Percentiles rank a stretch among this genome's conserved stretches.
phyloP scores from a whole-genome alignment of 352 stramenopile species.

The Discostella stelligera region DNA sequence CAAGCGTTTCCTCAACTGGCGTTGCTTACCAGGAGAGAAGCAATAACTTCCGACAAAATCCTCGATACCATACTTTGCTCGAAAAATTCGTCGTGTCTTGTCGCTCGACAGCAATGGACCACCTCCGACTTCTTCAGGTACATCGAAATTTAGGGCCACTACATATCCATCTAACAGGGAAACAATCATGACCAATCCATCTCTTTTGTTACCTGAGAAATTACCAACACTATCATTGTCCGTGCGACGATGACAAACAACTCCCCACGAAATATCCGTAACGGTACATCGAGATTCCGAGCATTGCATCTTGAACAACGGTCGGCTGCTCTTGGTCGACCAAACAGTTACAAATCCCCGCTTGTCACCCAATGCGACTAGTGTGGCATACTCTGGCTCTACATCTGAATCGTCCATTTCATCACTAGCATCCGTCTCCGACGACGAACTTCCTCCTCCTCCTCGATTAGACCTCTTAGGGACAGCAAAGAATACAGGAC shows the following conservation, averaged over 20 bases:
- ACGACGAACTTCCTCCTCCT: neutral
- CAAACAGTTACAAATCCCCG: conserved; percentile 79
- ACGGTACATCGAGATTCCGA: conserved; percentile 75
- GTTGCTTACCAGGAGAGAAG: conserved; percentile 13
- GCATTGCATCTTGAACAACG: conserved; percentile 80
- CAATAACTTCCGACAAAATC: conserved; percentile 56
- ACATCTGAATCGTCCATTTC: conserved; percentile 45
- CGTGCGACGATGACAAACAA: conserved; percentile 25
- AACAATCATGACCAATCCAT: conserved; percentile 66
- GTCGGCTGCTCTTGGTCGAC: conserved; percentile 65
- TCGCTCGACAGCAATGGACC: conserved; percentile 55
- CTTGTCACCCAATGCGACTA: conserved; percentile 78
- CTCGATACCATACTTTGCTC: conserved; percentile 77
- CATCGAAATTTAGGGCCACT: conserved; percentile 66
- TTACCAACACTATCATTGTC: conserved; percentile 16
- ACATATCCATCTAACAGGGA: conserved; percentile 78
- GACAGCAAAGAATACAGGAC: conserved; percentile 56
- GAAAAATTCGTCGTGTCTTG: conserved; percentile 66
- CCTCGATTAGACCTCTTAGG: conserved; percentile 11
- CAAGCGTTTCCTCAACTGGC: conserved; percentile 23
- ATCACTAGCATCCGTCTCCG: conserved; percentile 25
- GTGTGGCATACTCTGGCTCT: conserved; percentile 70
- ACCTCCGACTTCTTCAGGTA: conserved; percentile 62
- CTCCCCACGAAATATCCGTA: conserved; percentile 75
- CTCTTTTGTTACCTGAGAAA: conserved; percentile 1